Conservation (phyloP, 2,329 filamentous ascomycete species). For the Fusarium hostae region DNA sequence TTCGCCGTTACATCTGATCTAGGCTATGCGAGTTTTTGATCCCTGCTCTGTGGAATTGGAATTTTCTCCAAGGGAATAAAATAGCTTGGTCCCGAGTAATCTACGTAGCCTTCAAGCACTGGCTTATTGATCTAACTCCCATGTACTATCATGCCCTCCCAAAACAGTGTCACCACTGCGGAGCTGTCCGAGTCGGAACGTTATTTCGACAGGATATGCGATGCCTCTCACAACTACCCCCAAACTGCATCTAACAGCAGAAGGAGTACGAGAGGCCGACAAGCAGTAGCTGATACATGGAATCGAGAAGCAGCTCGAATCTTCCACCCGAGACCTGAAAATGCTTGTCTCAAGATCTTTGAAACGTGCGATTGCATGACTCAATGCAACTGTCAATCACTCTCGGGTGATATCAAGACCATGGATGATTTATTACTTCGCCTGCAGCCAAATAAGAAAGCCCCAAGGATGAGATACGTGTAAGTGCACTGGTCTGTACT, state of each 20-base stretch:
- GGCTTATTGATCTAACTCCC: neutral
- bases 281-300: neutral
- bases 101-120: neutral
- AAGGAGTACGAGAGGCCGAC: neutral
- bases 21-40: neutral
- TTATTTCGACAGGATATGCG: neutral
- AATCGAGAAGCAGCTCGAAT: neutral
- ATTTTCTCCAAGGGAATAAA: neutral
- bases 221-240: neutral
- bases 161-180: neutral
- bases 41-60: neutral
- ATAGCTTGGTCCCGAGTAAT: neutral
- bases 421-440: neutral
- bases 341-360: neutral
- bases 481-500: neutral
- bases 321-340: neutral
- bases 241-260: neutral
- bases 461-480: slow-evolving; percentile 21
- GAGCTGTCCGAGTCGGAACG: neutral
- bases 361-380: slow-evolving; percentile 3
- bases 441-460: neutral
- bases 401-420: neutral
- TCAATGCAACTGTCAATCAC: neutral
- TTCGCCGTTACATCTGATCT: neutral
- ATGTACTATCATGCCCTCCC: neutral